These are phyloP conservation scores for Exophiala alcalophila DNA, from an alignment of 2,329 filamentous ascomycete genomes.

Conservation along the genomic window DNA sequence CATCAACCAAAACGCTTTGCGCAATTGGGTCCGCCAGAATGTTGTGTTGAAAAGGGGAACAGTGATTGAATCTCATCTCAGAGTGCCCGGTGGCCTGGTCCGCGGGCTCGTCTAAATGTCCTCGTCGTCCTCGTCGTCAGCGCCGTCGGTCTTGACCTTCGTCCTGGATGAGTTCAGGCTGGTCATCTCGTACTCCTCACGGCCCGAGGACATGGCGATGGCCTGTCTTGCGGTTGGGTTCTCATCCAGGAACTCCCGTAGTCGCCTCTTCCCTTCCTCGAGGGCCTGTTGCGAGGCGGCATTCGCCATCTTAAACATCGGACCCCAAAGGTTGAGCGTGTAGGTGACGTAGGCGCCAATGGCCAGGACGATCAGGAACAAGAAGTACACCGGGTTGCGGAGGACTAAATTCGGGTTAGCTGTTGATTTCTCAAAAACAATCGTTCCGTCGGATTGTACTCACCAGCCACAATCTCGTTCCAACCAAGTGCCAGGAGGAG, in stretches of 20 bases:
- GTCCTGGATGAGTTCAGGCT: conserved; percentile 32
- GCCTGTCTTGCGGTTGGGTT: conserved; percentile 83
- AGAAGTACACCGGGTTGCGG: conserved; percentile 88
- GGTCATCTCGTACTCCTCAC: conserved; percentile 60
- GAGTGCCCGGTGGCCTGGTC: too few relatives aligned
- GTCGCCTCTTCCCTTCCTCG: conserved; percentile 85
- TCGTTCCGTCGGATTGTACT: too few relatives aligned
- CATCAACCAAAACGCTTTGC: too few relatives aligned
- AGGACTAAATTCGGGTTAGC: too few relatives aligned
- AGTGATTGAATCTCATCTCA: too few relatives aligned
- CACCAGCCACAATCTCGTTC: conserved; percentile 96
- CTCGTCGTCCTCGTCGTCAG: conserved; percentile 22
- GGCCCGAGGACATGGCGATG: conserved; percentile 63
- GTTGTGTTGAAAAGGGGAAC: too few relatives aligned
- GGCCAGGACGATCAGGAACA: conserved; percentile 75
- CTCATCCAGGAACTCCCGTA: conserved; percentile 84
- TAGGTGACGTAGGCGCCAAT: conserved; percentile 85
- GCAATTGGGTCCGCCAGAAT: too few relatives aligned
- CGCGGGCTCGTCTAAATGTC: too few relatives aligned
- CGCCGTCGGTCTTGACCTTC: conserved; percentile 22
- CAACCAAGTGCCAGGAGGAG: conserved; percentile 88
- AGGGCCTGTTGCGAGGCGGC: conserved; percentile 82
- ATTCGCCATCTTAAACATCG: conserved; percentile 91
- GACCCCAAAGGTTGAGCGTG: conserved; percentile 90
- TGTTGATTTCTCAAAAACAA: too few relatives aligned